Percentiles rank a stretch among this genome's conserved stretches.
phyloP scores from a whole-genome alignment of 257 asterid genomes.

The Plantago major region DNA sequence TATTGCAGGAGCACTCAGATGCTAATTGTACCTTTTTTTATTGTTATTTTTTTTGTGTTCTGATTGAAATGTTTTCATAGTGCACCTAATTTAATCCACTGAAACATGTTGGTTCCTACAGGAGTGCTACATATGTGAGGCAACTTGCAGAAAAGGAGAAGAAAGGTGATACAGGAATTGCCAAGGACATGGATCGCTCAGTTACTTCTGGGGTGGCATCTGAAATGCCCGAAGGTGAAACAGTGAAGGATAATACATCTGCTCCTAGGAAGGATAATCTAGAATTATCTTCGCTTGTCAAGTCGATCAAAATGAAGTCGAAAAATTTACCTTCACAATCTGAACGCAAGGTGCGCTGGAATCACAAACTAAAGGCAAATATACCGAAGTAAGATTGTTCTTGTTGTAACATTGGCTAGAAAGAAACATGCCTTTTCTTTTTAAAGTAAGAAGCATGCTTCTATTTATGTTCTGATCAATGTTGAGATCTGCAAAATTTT shows the following conservation, averaged over 20 bases:
- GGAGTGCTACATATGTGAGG: slow-evolving; percentile 50
- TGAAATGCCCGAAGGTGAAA: slow-evolving; percentile 17
- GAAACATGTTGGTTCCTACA: slow-evolving; percentile 19
- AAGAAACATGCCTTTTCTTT: no score
- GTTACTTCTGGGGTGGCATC: slow-evolving; percentile 8
- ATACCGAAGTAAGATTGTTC: slow-evolving; percentile 17
- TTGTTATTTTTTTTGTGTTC: no score
- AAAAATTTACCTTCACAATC: slow-evolving; percentile 30
- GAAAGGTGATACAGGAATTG: slow-evolving; percentile 18
- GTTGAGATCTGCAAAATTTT: no score
- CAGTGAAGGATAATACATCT: slow-evolving; percentile 12
- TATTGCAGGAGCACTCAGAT: no score
- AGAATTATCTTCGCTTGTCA: slow-evolving; percentile 46
- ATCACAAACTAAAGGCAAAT: slow-evolving; percentile 11
- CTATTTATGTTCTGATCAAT: no score
- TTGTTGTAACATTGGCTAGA: no score
- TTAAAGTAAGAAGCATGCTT: no score
- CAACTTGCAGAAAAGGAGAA: slow-evolving; percentile 35
- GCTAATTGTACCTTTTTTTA: no score
- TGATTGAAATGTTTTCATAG: not conserved
- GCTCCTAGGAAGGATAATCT: slow-evolving; percentile 32
- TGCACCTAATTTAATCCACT: no score
- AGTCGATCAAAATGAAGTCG: slow-evolving; percentile 55
- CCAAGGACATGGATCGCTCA: slow-evolving; percentile 9
- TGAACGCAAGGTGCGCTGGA: slow-evolving; percentile 24